These are phyloP conservation scores for Psilocybe subaeruginosa DNA, from an alignment of 768 basidiomycete genomes.

Conservation along the genomic window DNA sequence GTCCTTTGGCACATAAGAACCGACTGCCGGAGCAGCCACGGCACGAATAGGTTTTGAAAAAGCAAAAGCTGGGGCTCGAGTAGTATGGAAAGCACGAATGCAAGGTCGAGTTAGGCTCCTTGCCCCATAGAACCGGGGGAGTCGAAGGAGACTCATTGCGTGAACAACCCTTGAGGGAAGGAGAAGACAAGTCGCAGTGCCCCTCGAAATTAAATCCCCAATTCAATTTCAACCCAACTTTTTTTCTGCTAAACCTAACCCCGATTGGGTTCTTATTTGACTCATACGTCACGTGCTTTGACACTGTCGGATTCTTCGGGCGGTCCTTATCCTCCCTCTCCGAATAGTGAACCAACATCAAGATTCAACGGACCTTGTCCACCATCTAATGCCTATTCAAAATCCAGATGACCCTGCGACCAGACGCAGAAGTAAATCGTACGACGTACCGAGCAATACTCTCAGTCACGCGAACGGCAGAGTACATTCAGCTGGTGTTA, in stretches of 20 bases:
- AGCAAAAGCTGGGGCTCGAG: conserved; percentile 35
- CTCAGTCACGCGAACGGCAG: too few relatives aligned
- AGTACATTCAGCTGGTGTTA: neutral
- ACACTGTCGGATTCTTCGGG: conserved; percentile 13
- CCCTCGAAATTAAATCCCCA: conserved; percentile 8
- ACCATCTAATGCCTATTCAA: too few relatives aligned
- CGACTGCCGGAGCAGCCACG: conserved; percentile 76
- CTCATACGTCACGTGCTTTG: conserved; percentile 12
- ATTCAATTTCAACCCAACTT: conserved; percentile 1
- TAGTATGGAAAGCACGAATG: conserved; percentile 56
- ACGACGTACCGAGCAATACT: too few relatives aligned
- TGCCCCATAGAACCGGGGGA: conserved; percentile 38
- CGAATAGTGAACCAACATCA: neutral
- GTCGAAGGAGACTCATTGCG: conserved; percentile 45
- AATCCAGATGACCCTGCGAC: neutral
- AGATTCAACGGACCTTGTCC: neutral
- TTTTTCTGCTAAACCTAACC: conserved; percentile 18
- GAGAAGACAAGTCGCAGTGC: conserved; percentile 2
- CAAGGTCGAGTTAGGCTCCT: conserved; percentile 34
- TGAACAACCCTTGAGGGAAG: conserved; percentile 13
- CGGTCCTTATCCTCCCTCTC: neutral
- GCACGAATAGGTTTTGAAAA: conserved; percentile 56
- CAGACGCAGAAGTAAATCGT: too few relatives aligned
- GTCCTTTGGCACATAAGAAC: conserved; percentile 65
- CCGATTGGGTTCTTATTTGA: conserved; percentile 12